Evolutionary conservation across 169 alveolate species (phyloP), one percentile per base, ranked within the genome.

Genomic region (Sarcocystis neurona): DNA sequence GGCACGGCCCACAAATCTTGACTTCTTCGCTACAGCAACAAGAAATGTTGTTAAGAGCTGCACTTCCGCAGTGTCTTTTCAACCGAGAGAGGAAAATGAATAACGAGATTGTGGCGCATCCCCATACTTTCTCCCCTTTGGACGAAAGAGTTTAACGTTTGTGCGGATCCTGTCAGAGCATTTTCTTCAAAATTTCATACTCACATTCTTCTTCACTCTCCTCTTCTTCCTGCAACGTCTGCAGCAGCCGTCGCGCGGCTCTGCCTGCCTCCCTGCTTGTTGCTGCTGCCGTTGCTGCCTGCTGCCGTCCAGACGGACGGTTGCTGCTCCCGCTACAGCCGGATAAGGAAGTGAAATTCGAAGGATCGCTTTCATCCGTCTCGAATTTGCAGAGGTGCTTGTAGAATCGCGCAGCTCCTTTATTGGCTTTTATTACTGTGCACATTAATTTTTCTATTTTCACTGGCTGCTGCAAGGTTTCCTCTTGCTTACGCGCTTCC

Each of bases 281-380:
- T 72, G 58, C 32, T 39, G 53, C 6, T 39, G 53, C 82, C 41
- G 58, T 12, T 72, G 39, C 30, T 72, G 32, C 32, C 34, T 48
- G 12, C 46, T 72, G 39, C 41, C 82, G 34, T 72, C 41, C 39
- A 72, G 56, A 39, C n/a, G n/a, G n/a, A n/a, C n/a, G n/a, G n/a
- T n/a, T n/a, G n/a, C n/a, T n/a, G n/a, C n/a, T n/a, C n/a, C n/a
- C n/a, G n/a, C n/a, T n/a, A n/a, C n/a, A n/a, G n/a, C n/a, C n/a
- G n/a, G n/a, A n/a, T n/a, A n/a, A n/a, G n/a, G n/a, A n/a, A n/a
- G n/a, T n/a, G n/a, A 72, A 72, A 39, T 72, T 72, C 37, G 82
- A 70, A 12, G 70, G 84, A 53, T 47, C 50, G 84, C 53, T 50
- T 53, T 80, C 88, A 46, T 80, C 77, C 4, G 50, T 34, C 46